Conservation (phyloP, 139 green algal species). For the Picochlorum sp. region DNA sequence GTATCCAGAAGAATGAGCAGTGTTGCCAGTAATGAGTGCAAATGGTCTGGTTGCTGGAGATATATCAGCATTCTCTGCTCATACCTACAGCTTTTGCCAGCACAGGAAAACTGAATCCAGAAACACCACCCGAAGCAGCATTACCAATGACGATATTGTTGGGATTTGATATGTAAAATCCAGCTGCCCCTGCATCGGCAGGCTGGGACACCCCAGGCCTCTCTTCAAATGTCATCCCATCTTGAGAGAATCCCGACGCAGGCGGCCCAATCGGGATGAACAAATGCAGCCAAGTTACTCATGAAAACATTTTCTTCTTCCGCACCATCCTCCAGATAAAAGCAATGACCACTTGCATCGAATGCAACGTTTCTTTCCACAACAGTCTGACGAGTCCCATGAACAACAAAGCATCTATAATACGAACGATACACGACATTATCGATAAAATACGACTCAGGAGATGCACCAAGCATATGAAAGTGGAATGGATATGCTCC, state of each 20-base stretch:
- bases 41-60: constrained; percentile 26
- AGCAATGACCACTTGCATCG: constrained; percentile 39
- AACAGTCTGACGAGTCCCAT: neutral
- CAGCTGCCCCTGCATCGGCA: constrained; percentile 34
- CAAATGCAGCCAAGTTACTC: neutral
- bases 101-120: constrained; percentile 45
- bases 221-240: constrained; percentile 17
- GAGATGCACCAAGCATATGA: constrained; percentile 21
- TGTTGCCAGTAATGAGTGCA: constrained; percentile 40
- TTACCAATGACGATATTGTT: constrained; percentile 48
- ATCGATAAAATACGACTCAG: constrained; percentile 28
- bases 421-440: constrained; percentile 27
- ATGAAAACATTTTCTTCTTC: neutral
- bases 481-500: constrained; percentile 56
- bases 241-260: constrained; percentile 15
- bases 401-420: neutral
- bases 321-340: constrained; percentile 35
- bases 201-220: constrained; percentile 32
- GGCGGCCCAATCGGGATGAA: constrained; percentile 10
- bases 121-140: constrained; percentile 46
- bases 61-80: neutral
- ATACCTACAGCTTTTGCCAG: constrained; percentile 30
- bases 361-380: constrained; percentile 47
- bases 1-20: constrained; percentile 35
- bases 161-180: constrained; percentile 50